Base-by-base conservation (phyloP, 371 early-diverging fungal genomes). In the Scutellospora calospora region DNA sequence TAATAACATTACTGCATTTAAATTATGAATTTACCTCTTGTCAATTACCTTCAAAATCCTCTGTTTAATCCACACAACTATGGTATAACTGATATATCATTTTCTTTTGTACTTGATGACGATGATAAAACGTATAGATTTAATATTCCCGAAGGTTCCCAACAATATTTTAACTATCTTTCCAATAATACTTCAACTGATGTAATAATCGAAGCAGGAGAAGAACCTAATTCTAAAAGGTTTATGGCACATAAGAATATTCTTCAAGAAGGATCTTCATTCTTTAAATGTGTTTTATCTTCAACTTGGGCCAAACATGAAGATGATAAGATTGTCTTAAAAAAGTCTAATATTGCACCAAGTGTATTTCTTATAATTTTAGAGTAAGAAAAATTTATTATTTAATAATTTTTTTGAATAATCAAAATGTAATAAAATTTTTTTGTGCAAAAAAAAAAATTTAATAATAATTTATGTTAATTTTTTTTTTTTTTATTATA, bases 291-390 rank as follows among this genome's bases (percentile, higher is more conserved):
- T 41, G 69, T 45, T 68, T 45, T 68, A 45, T 68, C 69, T 22
- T 3, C 38, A 38, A 35, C 33, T 45, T 68, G 69, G 69, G 33
- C 25, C 0, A 68, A 25, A 25, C 22, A 20, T 38, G 22, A 68
- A 25, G 16, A 68, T 45, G 49, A 1, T 41, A 45, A 25, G 41
- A 45, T 45, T 41, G 22, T 68, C 25, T 41, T 68, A 41, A 45
- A 33, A 68, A 68, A 68, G 16, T 41, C 68, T 9, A 68, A 68
- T 31, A 68, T 68, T 45, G 5, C 68, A 22, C 68, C 68, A 11
- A 41, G 9, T 22, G 25, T 68, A 2, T 68, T 68, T 22, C 8
- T 3, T 6, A 45, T 35, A 16, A 33, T 68, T n/a, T 25, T 68
- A 68, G 22, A 38, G 68, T 68, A 68, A 8, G 25, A 35, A 14